Evolutionary conservation across 352 stramenopile species (phyloP).

Genomic region (Thalassiosira mediterranea): DNA sequence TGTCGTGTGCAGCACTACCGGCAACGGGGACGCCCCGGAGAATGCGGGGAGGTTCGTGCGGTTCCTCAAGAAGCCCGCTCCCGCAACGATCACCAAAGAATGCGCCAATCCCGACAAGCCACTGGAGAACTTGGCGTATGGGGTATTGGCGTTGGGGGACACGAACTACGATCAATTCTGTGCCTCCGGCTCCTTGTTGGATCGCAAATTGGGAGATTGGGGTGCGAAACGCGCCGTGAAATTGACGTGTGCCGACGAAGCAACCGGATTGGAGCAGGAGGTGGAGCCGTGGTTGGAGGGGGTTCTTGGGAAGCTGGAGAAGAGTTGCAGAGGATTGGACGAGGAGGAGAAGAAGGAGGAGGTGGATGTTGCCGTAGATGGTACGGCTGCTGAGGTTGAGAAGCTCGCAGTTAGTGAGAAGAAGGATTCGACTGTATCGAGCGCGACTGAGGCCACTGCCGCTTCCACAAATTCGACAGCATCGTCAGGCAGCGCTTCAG

Average conservation of each 20-base stretch:
- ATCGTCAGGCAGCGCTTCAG: neutral
- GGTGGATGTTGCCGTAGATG: neutral
- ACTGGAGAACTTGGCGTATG: constrained; percentile 86
- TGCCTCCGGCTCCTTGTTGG: constrained; percentile 89
- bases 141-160: constrained; percentile 92
- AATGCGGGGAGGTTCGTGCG: constrained; percentile 92
- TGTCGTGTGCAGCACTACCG: constrained; percentile 92
- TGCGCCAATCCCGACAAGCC: constrained; percentile 6
- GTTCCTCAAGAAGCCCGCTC: constrained; percentile 86
- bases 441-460: neutral
- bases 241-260: constrained; percentile 90
- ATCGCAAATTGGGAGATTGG: constrained; percentile 85
- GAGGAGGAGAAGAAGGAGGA: constrained; percentile 10
- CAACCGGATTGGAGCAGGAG: constrained; percentile 89
- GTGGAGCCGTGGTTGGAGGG: constrained; percentile 87
- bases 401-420: neutral
- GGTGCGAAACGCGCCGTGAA: constrained; percentile 86
- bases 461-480: neutral
- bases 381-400: neutral
- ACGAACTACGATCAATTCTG: constrained; percentile 98
- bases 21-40: constrained; percentile 93
- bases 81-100: neutral
- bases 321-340: constrained; percentile 18
- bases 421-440: neutral
- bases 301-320: constrained; percentile 24